Evolutionary conservation across 78 protist genomes (phyloP).

Genomic region (Acrasis kona): DNA sequence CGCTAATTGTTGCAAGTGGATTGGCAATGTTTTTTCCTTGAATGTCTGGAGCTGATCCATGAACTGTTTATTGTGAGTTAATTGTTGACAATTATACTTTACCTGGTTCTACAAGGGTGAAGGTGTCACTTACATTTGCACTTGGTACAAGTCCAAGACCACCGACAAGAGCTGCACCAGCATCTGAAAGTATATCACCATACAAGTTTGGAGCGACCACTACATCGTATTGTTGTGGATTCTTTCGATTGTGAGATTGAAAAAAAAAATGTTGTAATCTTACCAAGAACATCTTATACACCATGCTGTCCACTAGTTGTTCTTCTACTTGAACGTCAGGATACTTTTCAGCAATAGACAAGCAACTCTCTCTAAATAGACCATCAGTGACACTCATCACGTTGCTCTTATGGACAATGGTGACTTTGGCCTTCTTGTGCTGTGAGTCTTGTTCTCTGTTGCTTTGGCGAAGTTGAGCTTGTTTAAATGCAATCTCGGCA

Average conservation of each 20-base stretch:
- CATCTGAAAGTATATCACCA: conserved; percentile 74
- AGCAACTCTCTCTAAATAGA: conserved; percentile 48
- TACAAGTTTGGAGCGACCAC: conserved; percentile 68
- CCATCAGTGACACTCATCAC: conserved; percentile 69
- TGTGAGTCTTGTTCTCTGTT: no score
- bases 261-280: neutral
- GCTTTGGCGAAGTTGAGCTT: no score
- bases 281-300: neutral
- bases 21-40: conserved; percentile 65
- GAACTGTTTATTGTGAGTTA: no score
- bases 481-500: neutral
- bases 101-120: conserved; percentile 70
- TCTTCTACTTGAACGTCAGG: conserved; percentile 60
- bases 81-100: no score
- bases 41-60: conserved; percentile 72
- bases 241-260: conserved; percentile 22
- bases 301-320: conserved; percentile 40
- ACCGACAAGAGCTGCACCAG: conserved; percentile 71
- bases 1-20: conserved; percentile 61
- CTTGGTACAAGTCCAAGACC: conserved; percentile 74
- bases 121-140: conserved; percentile 57
- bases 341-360: conserved; percentile 63
- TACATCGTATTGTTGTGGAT: conserved; percentile 58
- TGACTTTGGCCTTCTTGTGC: conserved; percentile 33
- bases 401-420: conserved; percentile 72